A percentile compares a stretch with the other conserved stretches of the same genome.
Conservation (phyloP, 2,329 filamentous ascomycete species). For the Diaporthe ampelina region DNA sequence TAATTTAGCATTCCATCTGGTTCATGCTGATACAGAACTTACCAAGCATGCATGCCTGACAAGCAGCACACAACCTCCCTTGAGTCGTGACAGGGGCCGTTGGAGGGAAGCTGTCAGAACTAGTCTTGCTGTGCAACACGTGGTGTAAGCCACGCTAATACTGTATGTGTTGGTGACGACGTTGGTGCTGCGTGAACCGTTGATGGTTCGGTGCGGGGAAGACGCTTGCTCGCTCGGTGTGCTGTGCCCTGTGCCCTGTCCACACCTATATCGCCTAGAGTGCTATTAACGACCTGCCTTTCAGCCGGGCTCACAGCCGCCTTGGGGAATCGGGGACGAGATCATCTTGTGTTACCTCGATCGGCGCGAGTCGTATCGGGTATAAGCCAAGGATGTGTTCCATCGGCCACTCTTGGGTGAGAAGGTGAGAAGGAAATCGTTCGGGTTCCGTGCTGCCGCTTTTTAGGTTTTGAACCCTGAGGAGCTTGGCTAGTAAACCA, state of each 20-base stretch:
- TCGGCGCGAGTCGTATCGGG: neutral
- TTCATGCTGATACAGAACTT: conserved; percentile 13
- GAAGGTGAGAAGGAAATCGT: neutral
- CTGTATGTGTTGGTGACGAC: too few species aligned
- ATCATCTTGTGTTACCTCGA: conserved; percentile 3
- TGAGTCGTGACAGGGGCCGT: neutral
- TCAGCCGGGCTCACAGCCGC: neutral
- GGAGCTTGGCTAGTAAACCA: neutral
- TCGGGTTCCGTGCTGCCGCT: neutral
- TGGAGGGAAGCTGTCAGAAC: neutral
- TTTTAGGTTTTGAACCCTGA: neutral
- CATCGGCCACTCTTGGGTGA: neutral
- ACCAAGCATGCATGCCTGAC: conserved; percentile 18
- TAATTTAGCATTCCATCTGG: neutral
- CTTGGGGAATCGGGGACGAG: neutral
- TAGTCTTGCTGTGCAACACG: neutral
- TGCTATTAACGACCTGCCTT: neutral
- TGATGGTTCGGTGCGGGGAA: conserved; percentile 20
- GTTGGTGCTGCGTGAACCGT: neutral
- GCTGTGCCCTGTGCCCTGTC: too few species aligned
- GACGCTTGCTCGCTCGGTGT: neutral
- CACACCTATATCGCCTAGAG: conserved; percentile 3
- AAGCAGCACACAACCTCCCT: neutral
- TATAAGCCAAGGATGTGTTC: neutral
- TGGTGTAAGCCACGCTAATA: conserved; percentile 17